Percentiles rank a stretch among this genome's conserved stretches.
phyloP scores from a whole-genome alignment of 2,329 filamentous ascomycete species.

The Aspergillaceae sp. region DNA sequence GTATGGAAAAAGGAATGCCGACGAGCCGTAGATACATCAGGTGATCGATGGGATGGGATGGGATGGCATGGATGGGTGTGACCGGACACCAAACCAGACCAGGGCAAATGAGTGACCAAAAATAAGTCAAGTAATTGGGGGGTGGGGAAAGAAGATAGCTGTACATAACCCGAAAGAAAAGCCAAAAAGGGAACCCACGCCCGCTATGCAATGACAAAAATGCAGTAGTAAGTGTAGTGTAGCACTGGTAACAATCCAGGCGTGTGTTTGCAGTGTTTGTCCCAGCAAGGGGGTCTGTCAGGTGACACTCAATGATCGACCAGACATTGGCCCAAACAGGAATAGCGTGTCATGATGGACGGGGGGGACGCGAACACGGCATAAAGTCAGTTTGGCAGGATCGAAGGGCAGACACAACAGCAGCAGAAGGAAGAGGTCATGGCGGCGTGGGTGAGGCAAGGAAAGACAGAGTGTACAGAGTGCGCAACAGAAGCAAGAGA shows the following conservation, averaged over 20 bases:
- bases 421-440: background rate
- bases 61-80: no score
- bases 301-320: background rate
- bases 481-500: constrained; percentile 2
- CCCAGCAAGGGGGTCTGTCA: background rate
- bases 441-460: background rate
- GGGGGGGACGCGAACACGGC: background rate
- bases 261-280: background rate
- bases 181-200: constrained; percentile 17
- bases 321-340: background rate
- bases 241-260: background rate
- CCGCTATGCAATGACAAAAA: constrained; percentile 20
- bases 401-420: background rate
- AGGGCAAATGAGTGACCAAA: no score
- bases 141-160: no score
- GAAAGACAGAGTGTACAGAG: background rate
- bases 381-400: constrained; percentile 3
- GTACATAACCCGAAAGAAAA: no score
- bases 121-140: no score
- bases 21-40: no score
- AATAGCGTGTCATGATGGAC: background rate
- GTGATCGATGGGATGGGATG: no score
- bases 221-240: background rate
- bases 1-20: no score
- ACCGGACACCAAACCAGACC: no score